phyloP scores from a whole-genome alignment of 2,329 filamentous ascomycete species.

The Thielaviopsis cerberus region DNA sequence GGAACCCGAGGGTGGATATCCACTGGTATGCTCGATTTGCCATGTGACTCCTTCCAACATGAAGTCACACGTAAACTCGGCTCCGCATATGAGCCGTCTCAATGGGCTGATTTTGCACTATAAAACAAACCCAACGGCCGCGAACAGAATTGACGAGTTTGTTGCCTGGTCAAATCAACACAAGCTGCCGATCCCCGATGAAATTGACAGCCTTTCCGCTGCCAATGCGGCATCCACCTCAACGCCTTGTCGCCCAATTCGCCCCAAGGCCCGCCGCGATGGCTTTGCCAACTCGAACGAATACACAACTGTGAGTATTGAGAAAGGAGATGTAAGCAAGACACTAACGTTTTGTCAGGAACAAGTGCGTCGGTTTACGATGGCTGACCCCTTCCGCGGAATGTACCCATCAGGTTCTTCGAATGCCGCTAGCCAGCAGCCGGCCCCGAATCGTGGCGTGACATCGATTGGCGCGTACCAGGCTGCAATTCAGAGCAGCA shows the following conservation, averaged over 20 bases:
- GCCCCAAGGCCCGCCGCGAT: conserved; percentile 4
- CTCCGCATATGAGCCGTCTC: not conserved
- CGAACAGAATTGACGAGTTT: conserved; percentile 1
- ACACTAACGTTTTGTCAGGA: not conserved
- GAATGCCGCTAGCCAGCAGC: not conserved
- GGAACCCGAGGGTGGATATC: not conserved
- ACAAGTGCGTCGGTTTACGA: conserved; percentile 4
- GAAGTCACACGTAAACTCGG: not conserved
- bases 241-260: not conserved
- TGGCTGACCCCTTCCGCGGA: conserved; percentile 8
- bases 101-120: not conserved
- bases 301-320: conserved; percentile 7
- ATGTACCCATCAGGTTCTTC: conserved; percentile 1
- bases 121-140: not conserved
- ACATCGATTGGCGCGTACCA: not conserved
- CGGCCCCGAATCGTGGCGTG: not conserved
- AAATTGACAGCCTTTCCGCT: not conserved
- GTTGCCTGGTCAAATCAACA: conserved; percentile 5
- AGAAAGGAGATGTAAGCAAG: not conserved
- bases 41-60: not conserved
- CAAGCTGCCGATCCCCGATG: not conserved
- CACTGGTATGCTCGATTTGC: conserved; percentile 4
- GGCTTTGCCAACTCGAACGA: conserved; percentile 7
- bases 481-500: not conserved
- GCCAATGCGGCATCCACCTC: not conserved